These are phyloP conservation scores for Hypoxylon sp. DNA, from an alignment of 2,329 filamentous ascomycete genomes.

Conservation along the genomic window DNA sequence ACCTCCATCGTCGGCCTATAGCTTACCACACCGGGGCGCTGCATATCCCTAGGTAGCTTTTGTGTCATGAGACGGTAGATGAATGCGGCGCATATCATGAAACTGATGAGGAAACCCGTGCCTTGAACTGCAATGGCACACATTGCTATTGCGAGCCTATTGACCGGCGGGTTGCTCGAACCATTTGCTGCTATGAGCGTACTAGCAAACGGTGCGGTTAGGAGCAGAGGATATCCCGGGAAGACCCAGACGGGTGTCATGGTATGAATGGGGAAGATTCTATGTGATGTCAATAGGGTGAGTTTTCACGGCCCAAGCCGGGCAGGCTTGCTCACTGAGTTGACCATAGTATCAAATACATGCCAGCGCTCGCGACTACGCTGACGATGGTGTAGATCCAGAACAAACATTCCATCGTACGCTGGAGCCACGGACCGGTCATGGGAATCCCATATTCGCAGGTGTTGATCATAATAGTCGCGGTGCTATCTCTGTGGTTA, in stretches of 20 bases:
- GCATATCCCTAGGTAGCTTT: constrained; percentile 80
- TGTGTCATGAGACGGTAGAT: constrained; percentile 90
- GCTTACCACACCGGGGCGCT: constrained; percentile 78
- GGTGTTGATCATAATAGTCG: constrained; percentile 82
- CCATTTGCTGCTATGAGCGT: constrained; percentile 62
- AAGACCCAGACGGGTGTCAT: constrained; percentile 95
- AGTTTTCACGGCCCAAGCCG: background rate
- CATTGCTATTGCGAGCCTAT: constrained; percentile 61
- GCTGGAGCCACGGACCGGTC: constrained; percentile 71
- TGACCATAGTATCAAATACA: constrained; percentile 80
- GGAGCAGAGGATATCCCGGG: constrained; percentile 83
- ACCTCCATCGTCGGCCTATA: background rate
- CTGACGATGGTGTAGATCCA: constrained; percentile 80
- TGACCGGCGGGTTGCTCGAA: constrained; percentile 50
- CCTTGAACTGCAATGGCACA: constrained; percentile 65
- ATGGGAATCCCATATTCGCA: constrained; percentile 79
- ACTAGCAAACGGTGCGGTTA: constrained; percentile 79
- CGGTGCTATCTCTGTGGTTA: constrained; percentile 65
- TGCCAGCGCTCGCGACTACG: constrained; percentile 74
- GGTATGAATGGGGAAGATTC: constrained; percentile 74
- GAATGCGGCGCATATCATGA: constrained; percentile 88
- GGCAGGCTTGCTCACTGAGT: constrained; percentile 59
- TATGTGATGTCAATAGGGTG: constrained; percentile 43
- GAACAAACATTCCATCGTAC: constrained; percentile 73
- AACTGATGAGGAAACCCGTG: constrained; percentile 67